Evolutionary conservation across 805 yeast genomes (phyloP).

Genomic region (Ogataea trehalophila): DNA sequence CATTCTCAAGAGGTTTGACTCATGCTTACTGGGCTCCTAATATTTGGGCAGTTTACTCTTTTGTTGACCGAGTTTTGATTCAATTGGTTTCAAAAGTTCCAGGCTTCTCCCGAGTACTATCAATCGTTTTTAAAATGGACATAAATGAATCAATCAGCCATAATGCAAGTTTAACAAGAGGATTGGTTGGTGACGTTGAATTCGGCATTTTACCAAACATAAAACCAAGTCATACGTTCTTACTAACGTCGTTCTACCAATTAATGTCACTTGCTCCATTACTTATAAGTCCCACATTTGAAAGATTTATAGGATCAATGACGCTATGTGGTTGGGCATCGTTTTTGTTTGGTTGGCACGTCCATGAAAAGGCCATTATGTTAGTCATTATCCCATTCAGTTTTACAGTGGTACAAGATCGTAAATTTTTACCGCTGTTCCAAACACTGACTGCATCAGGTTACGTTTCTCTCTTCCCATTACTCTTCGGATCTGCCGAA

Average conservation of each 20-base stretch:
- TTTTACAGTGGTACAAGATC: constrained; percentile 66
- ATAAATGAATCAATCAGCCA: constrained; percentile 5
- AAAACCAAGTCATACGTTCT: constrained; percentile 70
- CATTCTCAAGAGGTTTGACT: constrained; percentile 90
- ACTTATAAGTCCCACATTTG: constrained; percentile 64
- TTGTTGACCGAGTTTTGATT: constrained; percentile 65
- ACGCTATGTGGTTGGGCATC: constrained; percentile 90
- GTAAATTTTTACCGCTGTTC: constrained; percentile 67
- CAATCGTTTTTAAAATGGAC: constrained; percentile 13
- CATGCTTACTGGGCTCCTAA: constrained; percentile 99
- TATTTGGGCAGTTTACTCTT: constrained; percentile 91
- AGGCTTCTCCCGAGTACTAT: constrained; percentile 39
- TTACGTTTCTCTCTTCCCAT: constrained; percentile 82
- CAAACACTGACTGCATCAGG: constrained; percentile 74
- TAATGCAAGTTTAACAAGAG: constrained; percentile 50
- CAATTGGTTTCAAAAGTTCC: constrained; percentile 37
- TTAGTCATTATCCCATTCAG: constrained; percentile 83
- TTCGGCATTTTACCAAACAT: constrained; percentile 79
- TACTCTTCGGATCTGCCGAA: constrained; percentile 75
- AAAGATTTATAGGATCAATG: constrained; percentile 76
- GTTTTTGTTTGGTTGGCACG: constrained; percentile 97
- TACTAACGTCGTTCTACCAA: constrained; percentile 82
- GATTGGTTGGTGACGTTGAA: constrained; percentile 86
- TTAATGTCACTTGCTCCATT: constrained; percentile 69
- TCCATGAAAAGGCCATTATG: constrained; percentile 96